Conservation (phyloP, 2,329 filamentous ascomycete genomes). For the Sclerotiophoma versabilis region DNA sequence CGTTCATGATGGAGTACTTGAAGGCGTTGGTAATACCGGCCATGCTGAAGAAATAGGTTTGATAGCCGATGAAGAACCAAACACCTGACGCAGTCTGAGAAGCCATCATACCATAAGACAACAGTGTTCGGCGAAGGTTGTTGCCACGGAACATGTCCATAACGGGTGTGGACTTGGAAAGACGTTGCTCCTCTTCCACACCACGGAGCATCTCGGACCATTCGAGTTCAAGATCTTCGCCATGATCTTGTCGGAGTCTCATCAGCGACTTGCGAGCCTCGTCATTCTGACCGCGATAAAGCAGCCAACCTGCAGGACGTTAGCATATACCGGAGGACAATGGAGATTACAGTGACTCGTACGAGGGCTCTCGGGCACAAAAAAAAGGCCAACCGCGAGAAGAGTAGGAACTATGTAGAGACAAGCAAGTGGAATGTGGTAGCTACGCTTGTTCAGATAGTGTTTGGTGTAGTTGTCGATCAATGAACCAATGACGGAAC, state of each 20-base stretch:
- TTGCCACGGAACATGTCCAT: constrained; percentile 59
- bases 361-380: constrained; percentile 47
- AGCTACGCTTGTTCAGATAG: constrained; percentile 33
- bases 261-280: constrained; percentile 26
- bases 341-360: not conserved
- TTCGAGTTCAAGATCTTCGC: constrained; percentile 32
- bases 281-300: constrained; percentile 25
- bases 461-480: constrained; percentile 41
- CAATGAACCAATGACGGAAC: constrained; percentile 55
- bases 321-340: not conserved
- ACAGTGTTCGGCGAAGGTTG: constrained; percentile 58
- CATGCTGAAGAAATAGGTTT: constrained; percentile 53
- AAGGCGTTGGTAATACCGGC: constrained; percentile 49
- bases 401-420: constrained; percentile 61
- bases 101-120: constrained; percentile 59
- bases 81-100: constrained; percentile 56
- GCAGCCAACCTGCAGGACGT: constrained; percentile 45
- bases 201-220: constrained; percentile 38
- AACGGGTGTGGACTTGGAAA: constrained; percentile 60
- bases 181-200: constrained; percentile 42
- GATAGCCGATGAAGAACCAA: constrained; percentile 61
- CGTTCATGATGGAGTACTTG: constrained; percentile 59
- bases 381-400: constrained; percentile 49
- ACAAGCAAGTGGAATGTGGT: constrained; percentile 58
- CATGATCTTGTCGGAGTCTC: constrained; percentile 26